These are phyloP conservation scores for Pisolithus thermaeus DNA, from an alignment of 1,284 basidiomycete genomes.

Conservation along the genomic window DNA sequence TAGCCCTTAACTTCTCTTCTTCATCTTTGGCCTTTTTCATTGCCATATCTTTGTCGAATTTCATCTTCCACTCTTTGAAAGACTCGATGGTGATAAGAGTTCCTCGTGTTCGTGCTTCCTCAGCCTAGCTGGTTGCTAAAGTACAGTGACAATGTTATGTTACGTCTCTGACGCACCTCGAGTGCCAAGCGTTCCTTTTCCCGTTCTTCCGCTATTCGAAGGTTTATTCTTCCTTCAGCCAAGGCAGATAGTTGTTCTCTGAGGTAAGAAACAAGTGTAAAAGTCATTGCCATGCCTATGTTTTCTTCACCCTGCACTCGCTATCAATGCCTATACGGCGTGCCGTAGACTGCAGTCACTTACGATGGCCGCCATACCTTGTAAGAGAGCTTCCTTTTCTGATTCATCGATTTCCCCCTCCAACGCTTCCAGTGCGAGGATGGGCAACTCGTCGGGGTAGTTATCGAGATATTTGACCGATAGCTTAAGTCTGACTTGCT, in stretches of 20 bases:
- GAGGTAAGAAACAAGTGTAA: constrained; percentile 85
- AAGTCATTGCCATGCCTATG: constrained; percentile 96
- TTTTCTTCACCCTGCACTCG: constrained; percentile 78
- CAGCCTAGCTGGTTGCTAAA: constrained; percentile 52
- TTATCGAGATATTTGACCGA: constrained; percentile 63
- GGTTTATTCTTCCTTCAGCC: constrained; percentile 55
- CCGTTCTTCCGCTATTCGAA: constrained; percentile 54
- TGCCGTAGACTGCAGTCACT: constrained; percentile 22
- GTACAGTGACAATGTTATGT: constrained; percentile 1
- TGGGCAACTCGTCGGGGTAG: constrained; percentile 77
- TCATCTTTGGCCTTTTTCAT: constrained; percentile 63
- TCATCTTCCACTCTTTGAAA: constrained; percentile 78
- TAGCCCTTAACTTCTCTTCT: constrained; percentile 72
- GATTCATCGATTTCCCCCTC: constrained; percentile 66
- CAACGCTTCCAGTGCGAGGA: constrained; percentile 60
- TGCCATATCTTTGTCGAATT: constrained; percentile 69
- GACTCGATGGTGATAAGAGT: constrained; percentile 83
- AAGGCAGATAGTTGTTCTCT: constrained; percentile 72
- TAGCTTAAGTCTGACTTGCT: constrained; percentile 71
- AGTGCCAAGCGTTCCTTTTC: constrained; percentile 70
- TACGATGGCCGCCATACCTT: constrained; percentile 62
- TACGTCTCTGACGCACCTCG: constrained; percentile 48
- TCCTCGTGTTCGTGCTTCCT: constrained; percentile 83
- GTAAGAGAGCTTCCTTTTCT: constrained; percentile 52
- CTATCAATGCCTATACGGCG: constrained; percentile 4